phyloP scores from a whole-genome alignment of 2,329 filamentous ascomycete genomes.

The Ceratocystis albifundus region DNA sequence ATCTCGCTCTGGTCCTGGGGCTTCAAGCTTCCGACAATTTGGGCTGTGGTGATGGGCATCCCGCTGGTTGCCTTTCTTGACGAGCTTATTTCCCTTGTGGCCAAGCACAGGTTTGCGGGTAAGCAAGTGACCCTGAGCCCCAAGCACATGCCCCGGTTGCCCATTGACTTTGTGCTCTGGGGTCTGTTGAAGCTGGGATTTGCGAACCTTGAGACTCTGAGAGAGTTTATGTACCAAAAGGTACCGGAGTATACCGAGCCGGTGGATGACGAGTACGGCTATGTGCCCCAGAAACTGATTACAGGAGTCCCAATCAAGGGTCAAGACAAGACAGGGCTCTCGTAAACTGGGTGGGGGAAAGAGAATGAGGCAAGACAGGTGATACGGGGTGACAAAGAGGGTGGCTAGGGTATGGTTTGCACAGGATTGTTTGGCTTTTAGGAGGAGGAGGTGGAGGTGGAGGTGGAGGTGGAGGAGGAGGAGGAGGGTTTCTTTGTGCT shows the following conservation, averaged over 20 bases:
- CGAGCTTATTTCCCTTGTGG: slow-evolving; percentile 1
- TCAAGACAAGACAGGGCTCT: background rate
- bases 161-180: slow-evolving; percentile 5
- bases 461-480: too few relatives aligned
- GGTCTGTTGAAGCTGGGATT: slow-evolving; percentile 15
- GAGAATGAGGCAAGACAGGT: background rate
- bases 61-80: background rate
- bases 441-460: too few relatives aligned
- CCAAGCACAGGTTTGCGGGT: background rate
- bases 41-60: background rate
- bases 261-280: slow-evolving; percentile 18
- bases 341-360: too few relatives aligned
- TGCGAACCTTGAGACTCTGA: slow-evolving; percentile 13
- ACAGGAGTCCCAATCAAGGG: background rate
- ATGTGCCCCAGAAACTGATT: slow-evolving; percentile 9
- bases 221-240: background rate
- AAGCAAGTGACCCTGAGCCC: background rate
- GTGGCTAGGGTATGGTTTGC: background rate
- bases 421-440: background rate
- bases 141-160: background rate
- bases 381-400: background rate
- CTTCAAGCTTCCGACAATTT: background rate
- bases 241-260: slow-evolving; percentile 13
- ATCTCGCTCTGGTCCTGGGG: slow-evolving; percentile 9
- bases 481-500: background rate